Conservation (phyloP, 2,329 filamentous ascomycete genomes). For the Colletotrichum acutatum region DNA sequence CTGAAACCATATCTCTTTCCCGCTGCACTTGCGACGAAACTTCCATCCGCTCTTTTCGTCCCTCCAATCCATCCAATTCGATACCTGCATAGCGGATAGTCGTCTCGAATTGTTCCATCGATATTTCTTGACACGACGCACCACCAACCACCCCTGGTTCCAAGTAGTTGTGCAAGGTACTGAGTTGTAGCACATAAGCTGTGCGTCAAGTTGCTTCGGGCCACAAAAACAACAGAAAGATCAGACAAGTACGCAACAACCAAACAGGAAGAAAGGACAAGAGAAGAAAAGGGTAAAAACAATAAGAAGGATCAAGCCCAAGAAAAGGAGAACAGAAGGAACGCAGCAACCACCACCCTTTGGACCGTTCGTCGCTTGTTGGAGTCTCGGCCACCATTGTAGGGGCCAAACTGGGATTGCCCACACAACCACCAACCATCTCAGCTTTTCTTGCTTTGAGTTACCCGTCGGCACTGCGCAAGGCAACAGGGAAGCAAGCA, state of each 20-base stretch:
- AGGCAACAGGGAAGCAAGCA: slow-evolving; percentile 23
- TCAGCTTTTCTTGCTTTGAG: neutral
- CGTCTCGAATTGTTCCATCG: slow-evolving; percentile 7
- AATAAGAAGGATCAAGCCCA: neutral
- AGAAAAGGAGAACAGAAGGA: neutral
- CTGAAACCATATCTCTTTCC: neutral
- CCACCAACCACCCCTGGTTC: slow-evolving; percentile 6
- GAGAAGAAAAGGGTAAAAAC: neutral
- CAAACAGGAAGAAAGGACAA: neutral
- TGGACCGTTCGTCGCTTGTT: slow-evolving; percentile 21
- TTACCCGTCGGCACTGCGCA: slow-evolving; percentile 13
- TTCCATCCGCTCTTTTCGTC: slow-evolving; percentile 1
- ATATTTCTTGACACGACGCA: neutral
- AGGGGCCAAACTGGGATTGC: slow-evolving; percentile 14
- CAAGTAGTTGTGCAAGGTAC: slow-evolving; percentile 21
- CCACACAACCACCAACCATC: slow-evolving; percentile 1
- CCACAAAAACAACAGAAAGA: slow-evolving; percentile 1
- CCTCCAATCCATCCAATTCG: neutral
- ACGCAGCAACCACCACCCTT: slow-evolving; percentile 4
- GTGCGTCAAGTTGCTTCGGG: slow-evolving; percentile 23
- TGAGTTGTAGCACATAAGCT: slow-evolving; percentile 17
- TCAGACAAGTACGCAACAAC: neutral
- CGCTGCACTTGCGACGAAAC: neutral
- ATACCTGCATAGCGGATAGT: neutral
- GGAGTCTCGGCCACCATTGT: slow-evolving; percentile 20